These are phyloP conservation scores for Melampsora americana DNA, from an alignment of 1,284 basidiomycete genomes.

Conservation along the genomic window DNA sequence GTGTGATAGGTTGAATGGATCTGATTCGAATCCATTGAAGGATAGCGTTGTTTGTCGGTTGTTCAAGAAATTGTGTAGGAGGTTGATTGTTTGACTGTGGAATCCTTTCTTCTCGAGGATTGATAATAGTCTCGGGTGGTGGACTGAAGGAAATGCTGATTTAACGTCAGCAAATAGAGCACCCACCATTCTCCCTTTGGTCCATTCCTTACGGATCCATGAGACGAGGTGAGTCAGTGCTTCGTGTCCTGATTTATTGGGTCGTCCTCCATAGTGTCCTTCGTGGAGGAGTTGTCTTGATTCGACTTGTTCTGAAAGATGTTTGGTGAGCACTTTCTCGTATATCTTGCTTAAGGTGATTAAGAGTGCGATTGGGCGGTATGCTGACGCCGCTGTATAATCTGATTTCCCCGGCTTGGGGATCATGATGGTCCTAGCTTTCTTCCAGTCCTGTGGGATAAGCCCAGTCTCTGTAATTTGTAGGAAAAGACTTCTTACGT, in stretches of 20 bases:
- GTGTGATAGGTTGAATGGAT: not conserved
- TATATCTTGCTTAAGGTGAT: no score
- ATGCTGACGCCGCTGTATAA: no score
- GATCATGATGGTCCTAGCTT: slow-evolving; percentile 11
- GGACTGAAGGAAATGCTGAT: not conserved
- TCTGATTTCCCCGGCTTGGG: slow-evolving; percentile 2
- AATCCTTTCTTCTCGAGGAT: not conserved
- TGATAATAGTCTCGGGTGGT: not conserved
- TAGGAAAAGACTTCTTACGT: no score
- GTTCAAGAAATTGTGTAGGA: not conserved
- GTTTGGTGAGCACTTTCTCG: not conserved
- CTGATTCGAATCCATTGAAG: not conserved
- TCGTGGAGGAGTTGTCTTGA: no score
- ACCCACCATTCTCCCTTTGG: not conserved
- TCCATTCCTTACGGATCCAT: not conserved
- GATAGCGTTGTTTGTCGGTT: not conserved
- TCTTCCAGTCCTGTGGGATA: slow-evolving; percentile 6
- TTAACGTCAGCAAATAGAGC: not conserved
- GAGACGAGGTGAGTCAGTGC: not conserved
- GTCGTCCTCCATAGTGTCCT: not conserved
- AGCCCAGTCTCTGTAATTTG: not conserved
- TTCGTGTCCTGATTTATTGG: no score
- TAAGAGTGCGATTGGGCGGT: no score
- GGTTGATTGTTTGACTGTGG: not conserved
- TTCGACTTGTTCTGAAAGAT: not conserved